Conservation (phyloP, 1,284 basidiomycete genomes). For the Gymnopus androsaceus region DNA sequence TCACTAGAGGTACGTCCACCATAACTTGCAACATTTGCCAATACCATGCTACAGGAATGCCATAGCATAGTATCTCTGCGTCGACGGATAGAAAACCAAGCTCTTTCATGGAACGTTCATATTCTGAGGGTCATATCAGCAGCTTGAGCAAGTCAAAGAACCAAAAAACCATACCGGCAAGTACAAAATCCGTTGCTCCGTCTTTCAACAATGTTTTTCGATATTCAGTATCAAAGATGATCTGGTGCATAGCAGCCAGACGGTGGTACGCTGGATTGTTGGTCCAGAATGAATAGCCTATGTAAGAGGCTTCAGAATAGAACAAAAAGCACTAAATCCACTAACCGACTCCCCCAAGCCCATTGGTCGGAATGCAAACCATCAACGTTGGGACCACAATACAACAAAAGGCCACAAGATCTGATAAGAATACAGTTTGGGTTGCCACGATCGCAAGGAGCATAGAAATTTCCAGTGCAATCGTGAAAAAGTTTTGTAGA, state of each 20-base stretch:
- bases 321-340: neutral
- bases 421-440: neutral
- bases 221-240: conserved; percentile 37
- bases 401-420: conserved; percentile 26
- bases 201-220: conserved; percentile 41
- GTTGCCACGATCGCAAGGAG: neutral
- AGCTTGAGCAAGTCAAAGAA: too few relatives aligned
- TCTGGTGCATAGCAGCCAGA: conserved; percentile 37
- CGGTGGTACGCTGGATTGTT: conserved; percentile 36
- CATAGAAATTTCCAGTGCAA: neutral
- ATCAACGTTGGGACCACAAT: conserved; percentile 29
- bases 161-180: too few relatives aligned
- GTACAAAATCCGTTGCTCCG: conserved; percentile 30
- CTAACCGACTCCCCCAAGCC: conserved; percentile 35
- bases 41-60: conserved; percentile 32
- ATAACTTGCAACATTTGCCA: conserved; percentile 34
- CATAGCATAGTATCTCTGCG: conserved; percentile 33
- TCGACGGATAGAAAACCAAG: conserved; percentile 29
- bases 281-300: conserved; percentile 45
- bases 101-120: conserved; percentile 28
- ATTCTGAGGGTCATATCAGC: too few relatives aligned
- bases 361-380: conserved; percentile 34
- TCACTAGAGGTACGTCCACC: conserved; percentile 25
- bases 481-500: neutral
- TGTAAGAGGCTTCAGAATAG: neutral